Evolutionary conservation across 2,329 filamentous ascomycete genomes (phyloP).

Genomic region (Endoconidiophora laricicola): DNA sequence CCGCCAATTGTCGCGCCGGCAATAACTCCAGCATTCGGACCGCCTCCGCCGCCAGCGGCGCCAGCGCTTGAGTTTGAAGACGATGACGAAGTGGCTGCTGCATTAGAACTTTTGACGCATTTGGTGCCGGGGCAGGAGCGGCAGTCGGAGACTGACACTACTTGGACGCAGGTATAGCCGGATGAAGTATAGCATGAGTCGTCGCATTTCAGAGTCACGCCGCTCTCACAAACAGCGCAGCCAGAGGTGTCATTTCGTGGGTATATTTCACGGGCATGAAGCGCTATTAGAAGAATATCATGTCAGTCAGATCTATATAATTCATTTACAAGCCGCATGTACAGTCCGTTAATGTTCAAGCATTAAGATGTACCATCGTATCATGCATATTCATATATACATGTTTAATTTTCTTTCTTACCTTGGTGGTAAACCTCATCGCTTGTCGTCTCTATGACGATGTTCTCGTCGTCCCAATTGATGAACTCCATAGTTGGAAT

Average conservation of each 20-base stretch:
- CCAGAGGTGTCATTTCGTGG: slow-evolving; percentile 13
- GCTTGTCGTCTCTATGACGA: slow-evolving; percentile 14
- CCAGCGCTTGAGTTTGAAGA: neutral
- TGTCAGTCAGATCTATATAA: neutral
- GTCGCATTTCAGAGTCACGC: slow-evolving; percentile 13
- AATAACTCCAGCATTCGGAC: slow-evolving; percentile 66
- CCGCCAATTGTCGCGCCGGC: slow-evolving; percentile 84
- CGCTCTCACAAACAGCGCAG: slow-evolving; percentile 13
- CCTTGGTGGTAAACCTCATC: slow-evolving; percentile 13
- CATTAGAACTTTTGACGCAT: slow-evolving; percentile 8
- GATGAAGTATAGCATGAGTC: slow-evolving; percentile 12
- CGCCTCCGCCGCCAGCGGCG: slow-evolving; percentile 19
- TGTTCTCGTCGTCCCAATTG: slow-evolving; percentile 6
- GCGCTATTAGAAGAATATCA: slow-evolving; percentile 3
- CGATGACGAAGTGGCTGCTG: slow-evolving; percentile 5
- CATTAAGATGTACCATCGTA: too few species aligned
- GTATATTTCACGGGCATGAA: slow-evolving; percentile 13
- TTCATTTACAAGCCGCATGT: too few species aligned
- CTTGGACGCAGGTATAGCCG: slow-evolving; percentile 14
- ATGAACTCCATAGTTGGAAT: slow-evolving; percentile 5
- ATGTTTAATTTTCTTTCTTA: neutral
- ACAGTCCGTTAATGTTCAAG: too few species aligned
- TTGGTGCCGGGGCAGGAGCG: slow-evolving; percentile 14
- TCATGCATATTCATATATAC: too few species aligned
- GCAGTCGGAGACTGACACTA: slow-evolving; percentile 14